Base-by-base conservation (phyloP, 768 basidiomycete genomes). In the Podaxis pistillaris region DNA sequence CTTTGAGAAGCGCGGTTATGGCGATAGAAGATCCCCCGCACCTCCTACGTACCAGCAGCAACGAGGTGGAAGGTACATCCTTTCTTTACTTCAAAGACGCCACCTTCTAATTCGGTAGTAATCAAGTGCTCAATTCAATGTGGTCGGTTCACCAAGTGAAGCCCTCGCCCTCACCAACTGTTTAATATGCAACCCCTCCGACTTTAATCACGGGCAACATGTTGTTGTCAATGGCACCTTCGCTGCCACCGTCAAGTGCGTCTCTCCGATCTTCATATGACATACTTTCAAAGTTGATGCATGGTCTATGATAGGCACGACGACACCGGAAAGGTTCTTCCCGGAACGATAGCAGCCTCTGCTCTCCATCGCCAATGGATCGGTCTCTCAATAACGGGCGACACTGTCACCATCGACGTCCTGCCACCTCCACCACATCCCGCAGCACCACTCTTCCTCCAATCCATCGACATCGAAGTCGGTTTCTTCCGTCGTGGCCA, bases 351-450 rank as follows among this genome's bases (percentile, higher is more conserved):
- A 30, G 94, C 90, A n/a, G 86, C 88, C 5, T 89, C 91, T 30
- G 81, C 85, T 24, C 75, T 86, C 63, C 92, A 94, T 63, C 85
- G 97, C 9, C 87, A 92, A 76, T 99, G 94, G 94, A 90, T 95
- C 47, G 89, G 88, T 4, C 81, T 98, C 6, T 94, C 94, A 15
- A 74, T 90, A 44, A 74, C 79, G 2, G 94, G 94, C 0, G 95
- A 97, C 70, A 70, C 79, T 13, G 89, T 92, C 57, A 83, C 88
- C 15, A 81, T 96, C 41, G 87, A 90, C 60, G 74, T 83, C 1
- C 80, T 93, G 22, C 79, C 84, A 15, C 71, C 82, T 6, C 78
- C 84, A 33, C 82, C 84, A 0, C 78, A 82, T 55, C 79, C 79
- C 15, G 63, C 71, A 13, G 77, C 83, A 9, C 83, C 85, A 15